These are phyloP conservation scores for Striga asiatica DNA, from an alignment of 257 asterid species.

Conservation along the genomic window DNA sequence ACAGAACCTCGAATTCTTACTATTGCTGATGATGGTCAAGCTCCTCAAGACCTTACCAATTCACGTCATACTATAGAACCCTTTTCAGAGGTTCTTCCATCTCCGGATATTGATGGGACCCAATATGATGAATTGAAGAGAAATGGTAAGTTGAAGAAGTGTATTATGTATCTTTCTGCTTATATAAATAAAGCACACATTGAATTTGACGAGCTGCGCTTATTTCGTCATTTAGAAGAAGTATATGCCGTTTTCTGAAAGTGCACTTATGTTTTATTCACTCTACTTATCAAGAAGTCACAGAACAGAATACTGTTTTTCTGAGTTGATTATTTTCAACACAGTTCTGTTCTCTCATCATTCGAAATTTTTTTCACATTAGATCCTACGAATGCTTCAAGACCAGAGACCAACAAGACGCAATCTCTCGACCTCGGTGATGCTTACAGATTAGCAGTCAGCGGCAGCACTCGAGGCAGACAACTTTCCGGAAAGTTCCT, in stretches of 20 bases:
- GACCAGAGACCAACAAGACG: constrained; percentile 20
- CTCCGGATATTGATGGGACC: constrained; percentile 20
- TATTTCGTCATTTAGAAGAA: no score
- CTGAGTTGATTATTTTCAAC: no score
- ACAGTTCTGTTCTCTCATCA: no score
- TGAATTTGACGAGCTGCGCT: no score
- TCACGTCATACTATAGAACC: constrained; percentile 17
- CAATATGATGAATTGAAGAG: constrained; percentile 19
- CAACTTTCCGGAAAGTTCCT: constrained; percentile 68
- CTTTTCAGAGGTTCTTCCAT: constrained; percentile 17
- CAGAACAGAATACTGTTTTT: no score
- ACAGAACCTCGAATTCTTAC: constrained; percentile 15
- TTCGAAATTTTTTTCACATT: no score
- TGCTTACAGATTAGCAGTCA: constrained; percentile 65
- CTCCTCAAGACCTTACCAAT: constrained; percentile 19
- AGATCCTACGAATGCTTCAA: constrained; percentile 20
- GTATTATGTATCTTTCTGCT: constrained; percentile 1
- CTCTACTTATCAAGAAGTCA: no score
- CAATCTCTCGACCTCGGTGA: constrained; percentile 59
- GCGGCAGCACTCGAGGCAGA: constrained; percentile 37
- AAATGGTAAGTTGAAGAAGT: constrained; percentile 29
- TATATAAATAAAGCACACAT: no score
- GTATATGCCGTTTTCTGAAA: no score
- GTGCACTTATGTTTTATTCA: no score
- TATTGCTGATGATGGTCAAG: no score